Conservation (phyloP, 2,329 filamentous ascomycete genomes). For the Arthrobotrys conoides region DNA sequence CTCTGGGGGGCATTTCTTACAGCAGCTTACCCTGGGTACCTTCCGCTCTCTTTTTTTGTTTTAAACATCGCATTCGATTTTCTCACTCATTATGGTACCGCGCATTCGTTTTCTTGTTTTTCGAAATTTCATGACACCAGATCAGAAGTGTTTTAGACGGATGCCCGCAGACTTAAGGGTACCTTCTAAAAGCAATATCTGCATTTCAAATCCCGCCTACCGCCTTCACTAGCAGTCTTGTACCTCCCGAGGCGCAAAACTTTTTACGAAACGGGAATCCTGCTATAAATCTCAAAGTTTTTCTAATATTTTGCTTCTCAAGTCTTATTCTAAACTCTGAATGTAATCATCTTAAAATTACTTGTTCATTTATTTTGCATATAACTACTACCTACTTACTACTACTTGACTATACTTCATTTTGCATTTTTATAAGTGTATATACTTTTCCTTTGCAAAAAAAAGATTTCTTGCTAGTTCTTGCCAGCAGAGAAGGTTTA, state of each 20-base stretch:
- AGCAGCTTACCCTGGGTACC: not conserved
- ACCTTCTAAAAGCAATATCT: not conserved
- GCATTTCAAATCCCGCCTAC: not conserved
- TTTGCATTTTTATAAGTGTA: conserved; percentile 1
- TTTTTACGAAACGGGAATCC: not conserved
- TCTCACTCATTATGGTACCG: not conserved
- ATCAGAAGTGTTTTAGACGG: not conserved
- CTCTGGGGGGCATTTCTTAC: not conserved
- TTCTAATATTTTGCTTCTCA: not conserved
- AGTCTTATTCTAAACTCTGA: conserved; percentile 1
- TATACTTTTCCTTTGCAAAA: not conserved
- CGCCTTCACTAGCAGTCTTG: not conserved
- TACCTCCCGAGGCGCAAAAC: not conserved
- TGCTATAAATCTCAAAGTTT: not conserved
- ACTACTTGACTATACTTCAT: not conserved
- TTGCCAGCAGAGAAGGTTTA: no score
- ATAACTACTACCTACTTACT: no score
- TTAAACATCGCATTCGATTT: not conserved
- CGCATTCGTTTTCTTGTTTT: not conserved
- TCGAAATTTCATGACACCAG: no score
- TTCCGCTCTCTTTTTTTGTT: not conserved
- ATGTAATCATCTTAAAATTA: not conserved
- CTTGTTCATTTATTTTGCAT: not conserved
- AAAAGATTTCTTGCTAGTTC: conserved; percentile 1
- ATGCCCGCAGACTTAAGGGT: not conserved